Evolutionary conservation across 176 grass and related monocot species (phyloP), one percentile per base, ranked within the genome.

Genomic region (Poa pratensis): DNA sequence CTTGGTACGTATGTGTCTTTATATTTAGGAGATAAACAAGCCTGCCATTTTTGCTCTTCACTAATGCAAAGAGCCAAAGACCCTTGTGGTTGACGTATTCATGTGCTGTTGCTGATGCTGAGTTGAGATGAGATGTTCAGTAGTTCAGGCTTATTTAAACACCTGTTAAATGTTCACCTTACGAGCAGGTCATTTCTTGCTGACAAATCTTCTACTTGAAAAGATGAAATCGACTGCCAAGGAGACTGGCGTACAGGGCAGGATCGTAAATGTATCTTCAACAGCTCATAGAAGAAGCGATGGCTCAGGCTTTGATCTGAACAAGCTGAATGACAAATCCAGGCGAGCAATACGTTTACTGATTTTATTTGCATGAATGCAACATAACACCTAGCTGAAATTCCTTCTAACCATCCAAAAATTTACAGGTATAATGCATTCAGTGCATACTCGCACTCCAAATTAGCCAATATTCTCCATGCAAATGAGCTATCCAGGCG

Each of bases 391-490:
- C 48, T 19, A 63, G 22, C 12, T 27, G 3, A 35, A 24, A 1
- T 39, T 66, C 35, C 2, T 37, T 6, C 43, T 55, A 3, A 37
- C 4, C 43, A 16, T 61, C 39, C 12, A 11, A 5, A 83, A 49
- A 61, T 58, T 28, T 84, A 34, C 49, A 98, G 93, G 85, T 98
- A 98, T 73, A 74, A 76, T 0, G 55, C 73, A 68, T 82, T 89
- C 66, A 46, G 9, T 68, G 85, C 88, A 77, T 95, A 95, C 65
- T 13, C 77, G 3, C 91, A 90, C 77, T 98, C 93, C 10, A 98
- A 98, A 87, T 71, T 95, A 51, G 96, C 93, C 26, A 98, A 96
- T 77, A 92, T 94, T 82, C 90, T 96, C 30, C 96, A 99, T 46
- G 86, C 93, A 68, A 98, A 94, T 74, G 96, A 94, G 74, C 79